Base-by-base conservation (phyloP, 352 stramenopile genomes). In the Phytophthora constricta region DNA sequence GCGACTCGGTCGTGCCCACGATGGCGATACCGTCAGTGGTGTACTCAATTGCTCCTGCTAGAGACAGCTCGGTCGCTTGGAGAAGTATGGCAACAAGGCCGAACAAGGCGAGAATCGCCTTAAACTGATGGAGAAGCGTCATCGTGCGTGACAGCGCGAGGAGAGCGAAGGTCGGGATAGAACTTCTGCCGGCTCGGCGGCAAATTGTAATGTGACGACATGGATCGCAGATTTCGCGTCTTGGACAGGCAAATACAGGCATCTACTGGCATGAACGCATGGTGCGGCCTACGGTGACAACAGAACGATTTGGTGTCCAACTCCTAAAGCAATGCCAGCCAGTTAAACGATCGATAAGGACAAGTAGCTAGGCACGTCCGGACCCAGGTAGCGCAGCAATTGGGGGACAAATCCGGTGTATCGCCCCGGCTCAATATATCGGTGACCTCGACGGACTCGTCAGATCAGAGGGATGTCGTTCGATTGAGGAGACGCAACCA, bases 1-100 rank as follows among this genome's bases (percentile, higher is more conserved):
- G 60, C 9, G 52, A 2, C 26, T 84, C 73, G 1, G 58, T 79
- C 3, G 67, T 70, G 23, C 80, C 77, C 16, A 84, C 65, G 48
- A 82, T 67, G 25, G 75, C 54, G 48, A 82, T 59, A 7, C 69
- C 76, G 39, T 79, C 72, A 51, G 68, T 51, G 26, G 73, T 79
- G 43, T 76, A 72, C 22, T 79, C 45, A 16, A 70, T 11, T 3
- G 51, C 71, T 2, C 14, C 11, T 9, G 39, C 52, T 8, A 19
- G 25, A 17, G 37, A 16, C 20, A 39, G 7, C n/a, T 16, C 53
- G 4, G 46, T 25, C 4, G 20, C 34, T 22, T 60, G 51, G 27
- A 74, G 4, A n/a, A 54, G n/a, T 11, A 52, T 14, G 14, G 34
- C 52, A 9, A 10, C n/a, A 2, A 77, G 28, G 20, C 37, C 58